phyloP scores from a whole-genome alignment of 2,329 filamentous ascomycete genomes.

The Claviceps monticola region DNA sequence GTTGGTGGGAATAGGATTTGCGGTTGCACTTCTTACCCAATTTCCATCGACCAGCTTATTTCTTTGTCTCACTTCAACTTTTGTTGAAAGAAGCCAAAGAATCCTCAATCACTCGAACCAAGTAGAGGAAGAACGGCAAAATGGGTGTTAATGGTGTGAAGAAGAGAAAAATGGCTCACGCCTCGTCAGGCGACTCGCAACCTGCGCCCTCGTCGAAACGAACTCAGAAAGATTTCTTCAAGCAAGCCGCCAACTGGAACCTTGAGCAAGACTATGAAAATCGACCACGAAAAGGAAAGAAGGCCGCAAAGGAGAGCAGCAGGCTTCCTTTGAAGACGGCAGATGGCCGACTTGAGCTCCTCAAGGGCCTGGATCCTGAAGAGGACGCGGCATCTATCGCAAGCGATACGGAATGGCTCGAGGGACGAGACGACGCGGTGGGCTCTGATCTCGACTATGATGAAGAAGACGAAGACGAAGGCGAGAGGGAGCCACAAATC shows the following conservation, averaged over 20 bases:
- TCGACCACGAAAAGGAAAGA: conserved; percentile 64
- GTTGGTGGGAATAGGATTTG: background rate
- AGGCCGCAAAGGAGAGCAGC: conserved; percentile 55
- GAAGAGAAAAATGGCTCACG: conserved; percentile 43
- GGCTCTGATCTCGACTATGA: conserved; percentile 34
- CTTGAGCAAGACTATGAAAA: conserved; percentile 85
- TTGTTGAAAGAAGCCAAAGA: no score
- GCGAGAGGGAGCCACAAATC: conserved; percentile 40
- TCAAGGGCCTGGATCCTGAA: conserved; percentile 40
- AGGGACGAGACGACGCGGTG: conserved; percentile 39
- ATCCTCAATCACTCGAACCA: background rate
- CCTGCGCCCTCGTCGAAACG: conserved; percentile 21
- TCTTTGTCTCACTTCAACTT: background rate
- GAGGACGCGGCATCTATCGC: conserved; percentile 46
- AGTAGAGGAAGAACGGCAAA: background rate
- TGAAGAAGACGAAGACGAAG: conserved; percentile 2
- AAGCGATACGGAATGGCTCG: conserved; percentile 51
- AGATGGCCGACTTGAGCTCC: conserved; percentile 56
- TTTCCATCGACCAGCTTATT: background rate
- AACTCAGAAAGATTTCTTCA: conserved; percentile 53
- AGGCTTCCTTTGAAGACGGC: conserved; percentile 77
- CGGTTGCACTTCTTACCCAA: background rate
- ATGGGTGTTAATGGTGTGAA: conserved; percentile 41
- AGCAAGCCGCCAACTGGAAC: conserved; percentile 70
- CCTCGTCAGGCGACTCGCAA: conserved; percentile 28